Percentiles rank a stretch among this genome's conserved stretches.
Evolutionary conservation across 257 asterid genomes (phyloP).

Genomic region (Eustoma russellianum): DNA sequence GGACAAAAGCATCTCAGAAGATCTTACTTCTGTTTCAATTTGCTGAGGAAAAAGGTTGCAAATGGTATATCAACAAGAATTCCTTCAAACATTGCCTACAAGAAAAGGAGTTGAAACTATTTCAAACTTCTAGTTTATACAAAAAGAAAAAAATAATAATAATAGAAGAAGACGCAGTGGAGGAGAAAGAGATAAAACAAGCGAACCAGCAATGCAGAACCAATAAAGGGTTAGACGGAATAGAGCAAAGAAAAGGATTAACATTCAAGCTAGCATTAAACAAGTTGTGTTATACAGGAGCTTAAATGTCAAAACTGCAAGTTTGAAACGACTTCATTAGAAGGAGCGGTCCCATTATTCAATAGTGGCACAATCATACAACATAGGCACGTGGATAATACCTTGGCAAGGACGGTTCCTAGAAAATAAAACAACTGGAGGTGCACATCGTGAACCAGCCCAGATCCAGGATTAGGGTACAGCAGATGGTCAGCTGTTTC

Average conservation of each 20-base stretch:
- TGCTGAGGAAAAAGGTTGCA: conserved; percentile 97
- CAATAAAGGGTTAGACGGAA: no score
- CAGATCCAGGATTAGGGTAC: conserved; percentile 98
- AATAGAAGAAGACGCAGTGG: no score
- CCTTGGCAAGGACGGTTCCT: conserved; percentile 96
- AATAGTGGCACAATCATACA: not conserved
- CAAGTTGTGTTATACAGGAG: no score
- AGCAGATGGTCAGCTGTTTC: conserved; percentile 93
- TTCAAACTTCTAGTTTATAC: not conserved
- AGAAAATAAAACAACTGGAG: conserved; percentile 90
- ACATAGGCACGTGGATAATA: conserved; percentile 16
- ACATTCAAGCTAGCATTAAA: no score
- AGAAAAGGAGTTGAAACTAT: conserved; percentile 9
- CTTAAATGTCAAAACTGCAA: no score
- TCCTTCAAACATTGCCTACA: conserved; percentile 98
- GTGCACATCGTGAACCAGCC: conserved; percentile 75
- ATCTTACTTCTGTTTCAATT: conserved; percentile 92
- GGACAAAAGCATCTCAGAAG: conserved; percentile 5
- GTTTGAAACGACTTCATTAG: no score
- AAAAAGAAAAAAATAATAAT: no score
- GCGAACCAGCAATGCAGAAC: no score
- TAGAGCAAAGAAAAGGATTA: no score
- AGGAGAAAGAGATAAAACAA: no score
- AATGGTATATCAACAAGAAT: conserved; percentile 96
- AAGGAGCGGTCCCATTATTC: no score